Conservation (phyloP, 176 grass and related monocot species). For the Elaeis guineensis region DNA sequence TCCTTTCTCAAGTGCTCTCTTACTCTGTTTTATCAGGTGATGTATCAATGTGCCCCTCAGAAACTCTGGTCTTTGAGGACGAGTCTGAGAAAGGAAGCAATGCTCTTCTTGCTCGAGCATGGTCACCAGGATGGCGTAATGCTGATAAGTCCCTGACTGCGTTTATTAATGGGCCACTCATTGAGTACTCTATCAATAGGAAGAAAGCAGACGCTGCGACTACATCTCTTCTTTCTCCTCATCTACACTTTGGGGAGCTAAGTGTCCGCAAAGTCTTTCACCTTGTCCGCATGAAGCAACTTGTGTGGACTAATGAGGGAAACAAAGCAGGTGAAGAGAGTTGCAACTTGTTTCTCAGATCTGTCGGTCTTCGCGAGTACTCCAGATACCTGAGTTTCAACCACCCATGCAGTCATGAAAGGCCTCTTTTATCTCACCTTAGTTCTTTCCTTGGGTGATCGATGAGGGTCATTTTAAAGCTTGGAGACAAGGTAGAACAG, state of each 20-base stretch:
- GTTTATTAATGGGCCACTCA: conserved; percentile 72
- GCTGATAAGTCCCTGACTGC: conserved; percentile 51
- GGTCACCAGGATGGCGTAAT: conserved; percentile 91
- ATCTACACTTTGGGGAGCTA: conserved; percentile 90
- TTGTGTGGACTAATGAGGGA: conserved; percentile 78
- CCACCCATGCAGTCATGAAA: conserved; percentile 81
- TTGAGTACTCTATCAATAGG: conserved; percentile 70
- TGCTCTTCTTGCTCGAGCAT: conserved; percentile 81
- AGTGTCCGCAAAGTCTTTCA: conserved; percentile 98
- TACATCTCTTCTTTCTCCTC: conserved; percentile 79
- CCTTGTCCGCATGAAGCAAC: conserved; percentile 85
- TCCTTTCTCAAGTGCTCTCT: too few species aligned
- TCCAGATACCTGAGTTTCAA: conserved; percentile 86
- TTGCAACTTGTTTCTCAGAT: conserved; percentile 70
- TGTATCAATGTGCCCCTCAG: conserved; percentile 57
- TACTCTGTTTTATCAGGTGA: conserved; percentile 33
- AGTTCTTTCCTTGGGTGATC: conserved; percentile 86
- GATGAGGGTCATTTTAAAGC: conserved; percentile 68
- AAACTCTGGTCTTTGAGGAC: conserved; percentile 70
- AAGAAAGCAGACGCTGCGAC: conserved; percentile 78
- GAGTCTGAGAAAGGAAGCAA: conserved; percentile 86
- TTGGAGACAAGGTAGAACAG: conserved; percentile 92
- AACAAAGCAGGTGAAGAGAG: conserved; percentile 74
- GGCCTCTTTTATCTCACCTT: conserved; percentile 72
- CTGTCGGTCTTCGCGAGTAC: conserved; percentile 85